Evolutionary conservation across 2,329 filamentous ascomycete species (phyloP).

Genomic region (Berkeleyomyces basicola): DNA sequence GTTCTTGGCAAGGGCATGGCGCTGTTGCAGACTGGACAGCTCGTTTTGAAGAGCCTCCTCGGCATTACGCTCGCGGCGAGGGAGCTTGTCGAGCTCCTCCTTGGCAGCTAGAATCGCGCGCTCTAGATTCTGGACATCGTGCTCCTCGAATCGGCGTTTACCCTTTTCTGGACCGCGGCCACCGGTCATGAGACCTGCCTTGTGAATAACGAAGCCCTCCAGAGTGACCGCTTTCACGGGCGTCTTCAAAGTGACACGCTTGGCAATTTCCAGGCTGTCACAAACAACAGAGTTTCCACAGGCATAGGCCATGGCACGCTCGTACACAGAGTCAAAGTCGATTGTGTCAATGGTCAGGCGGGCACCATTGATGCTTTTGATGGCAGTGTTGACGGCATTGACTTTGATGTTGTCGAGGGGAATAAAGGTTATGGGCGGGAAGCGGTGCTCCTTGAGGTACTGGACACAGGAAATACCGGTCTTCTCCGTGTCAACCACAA

Average conservation of each 20-base stretch:
- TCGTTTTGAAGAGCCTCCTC: constrained; percentile 74
- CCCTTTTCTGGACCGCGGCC: constrained; percentile 66
- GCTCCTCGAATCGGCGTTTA: constrained; percentile 75
- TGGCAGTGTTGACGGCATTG: constrained; percentile 70
- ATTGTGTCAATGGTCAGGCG: constrained; percentile 90
- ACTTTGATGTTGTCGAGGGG: constrained; percentile 96
- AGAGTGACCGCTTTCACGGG: constrained; percentile 89
- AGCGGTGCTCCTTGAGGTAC: constrained; percentile 79
- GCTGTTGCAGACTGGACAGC: constrained; percentile 62
- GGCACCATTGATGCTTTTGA: constrained; percentile 77
- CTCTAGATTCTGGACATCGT: constrained; percentile 72
- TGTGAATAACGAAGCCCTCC: constrained; percentile 93
- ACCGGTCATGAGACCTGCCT: constrained; percentile 91
- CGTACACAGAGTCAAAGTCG: constrained; percentile 74
- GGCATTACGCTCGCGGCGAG: constrained; percentile 58
- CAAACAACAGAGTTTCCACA: constrained; percentile 93
- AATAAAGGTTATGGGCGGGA: constrained; percentile 81
- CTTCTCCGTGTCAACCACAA: constrained; percentile 90
- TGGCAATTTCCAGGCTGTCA: constrained; percentile 71
- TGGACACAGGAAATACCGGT: constrained; percentile 87
- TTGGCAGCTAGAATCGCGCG: constrained; percentile 58
- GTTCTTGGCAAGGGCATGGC: constrained; percentile 51
- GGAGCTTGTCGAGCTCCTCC: constrained; percentile 63
- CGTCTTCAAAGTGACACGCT: constrained; percentile 67
- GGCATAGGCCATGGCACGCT: constrained; percentile 86